Conservation (phyloP, 108 stramenopile species). For the Fistulifera pelliculosa region DNA sequence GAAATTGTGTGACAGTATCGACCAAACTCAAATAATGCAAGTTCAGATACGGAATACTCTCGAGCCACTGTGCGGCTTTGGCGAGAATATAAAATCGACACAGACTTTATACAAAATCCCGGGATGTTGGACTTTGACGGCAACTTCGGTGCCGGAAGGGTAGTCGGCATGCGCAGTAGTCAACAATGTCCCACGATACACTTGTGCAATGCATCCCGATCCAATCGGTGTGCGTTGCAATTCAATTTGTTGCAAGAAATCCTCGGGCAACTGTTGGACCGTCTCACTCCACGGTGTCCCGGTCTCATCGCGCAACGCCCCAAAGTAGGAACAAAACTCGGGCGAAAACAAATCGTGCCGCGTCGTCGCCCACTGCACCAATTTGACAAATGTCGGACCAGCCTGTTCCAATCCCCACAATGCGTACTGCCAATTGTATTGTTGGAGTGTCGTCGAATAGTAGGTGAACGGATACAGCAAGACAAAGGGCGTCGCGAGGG, state of each 20-base stretch:
- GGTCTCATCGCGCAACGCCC: slow-evolving; percentile 77
- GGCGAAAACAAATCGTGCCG: slow-evolving; percentile 82
- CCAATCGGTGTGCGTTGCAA: slow-evolving; percentile 62
- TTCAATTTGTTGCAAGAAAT: slow-evolving; percentile 25
- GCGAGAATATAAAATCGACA: slow-evolving; percentile 77
- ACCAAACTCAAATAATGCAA: slow-evolving; percentile 65
- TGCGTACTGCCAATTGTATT: slow-evolving; percentile 64
- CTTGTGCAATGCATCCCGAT: slow-evolving; percentile 86
- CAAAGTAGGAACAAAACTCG: slow-evolving; percentile 76
- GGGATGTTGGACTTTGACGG: slow-evolving; percentile 88
- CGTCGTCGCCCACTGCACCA: slow-evolving; percentile 86
- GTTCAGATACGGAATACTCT: slow-evolving; percentile 58
- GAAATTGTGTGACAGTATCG: slow-evolving; percentile 80
- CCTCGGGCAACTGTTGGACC: slow-evolving; percentile 30
- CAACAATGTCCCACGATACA: slow-evolving; percentile 55
- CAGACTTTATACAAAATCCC: slow-evolving; percentile 73
- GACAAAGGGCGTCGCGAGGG: slow-evolving; percentile 33
- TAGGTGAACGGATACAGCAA: slow-evolving; percentile 32
- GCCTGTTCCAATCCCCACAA: slow-evolving; percentile 83
- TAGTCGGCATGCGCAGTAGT: slow-evolving; percentile 16
- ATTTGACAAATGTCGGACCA: slow-evolving; percentile 87
- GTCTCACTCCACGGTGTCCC: slow-evolving; percentile 76
- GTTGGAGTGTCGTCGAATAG: slow-evolving; percentile 16
- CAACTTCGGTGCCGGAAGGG: slow-evolving; percentile 55
- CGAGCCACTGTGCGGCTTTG: slow-evolving; percentile 51